Evolutionary conservation across 495 filamentous ascomycete species (phyloP).

Genomic region (Evansstolkia leycettana): DNA sequence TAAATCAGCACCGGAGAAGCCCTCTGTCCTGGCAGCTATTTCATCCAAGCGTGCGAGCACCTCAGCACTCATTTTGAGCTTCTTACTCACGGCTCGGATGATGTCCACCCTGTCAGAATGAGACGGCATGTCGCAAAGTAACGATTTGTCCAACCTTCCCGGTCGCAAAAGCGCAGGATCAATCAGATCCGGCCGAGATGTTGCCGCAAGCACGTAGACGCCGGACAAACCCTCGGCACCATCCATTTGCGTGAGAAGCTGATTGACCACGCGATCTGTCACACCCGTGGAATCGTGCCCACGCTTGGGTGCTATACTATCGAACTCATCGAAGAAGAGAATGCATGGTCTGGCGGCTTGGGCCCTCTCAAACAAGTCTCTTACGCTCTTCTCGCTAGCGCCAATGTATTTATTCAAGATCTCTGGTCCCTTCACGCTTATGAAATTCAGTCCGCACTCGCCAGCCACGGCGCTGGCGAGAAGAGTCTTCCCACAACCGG

Average conservation of each 20-base stretch:
- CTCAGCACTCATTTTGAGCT: slow-evolving; percentile 54
- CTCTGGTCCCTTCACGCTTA: slow-evolving; percentile 94
- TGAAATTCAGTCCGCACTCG: slow-evolving; percentile 95
- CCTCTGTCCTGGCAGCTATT: slow-evolving; percentile 66
- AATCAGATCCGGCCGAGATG: slow-evolving; percentile 81
- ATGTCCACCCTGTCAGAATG: slow-evolving; percentile 77
- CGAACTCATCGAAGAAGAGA: slow-evolving; percentile 97
- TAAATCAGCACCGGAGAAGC: slow-evolving; percentile 90
- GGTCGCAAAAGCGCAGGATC: slow-evolving; percentile 86
- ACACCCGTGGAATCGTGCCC: slow-evolving; percentile 95
- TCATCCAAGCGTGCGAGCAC: slow-evolving; percentile 43
- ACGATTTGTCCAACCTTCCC: slow-evolving; percentile 78
- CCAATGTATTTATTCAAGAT: slow-evolving; percentile 98
- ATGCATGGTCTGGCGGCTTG: slow-evolving; percentile 82
- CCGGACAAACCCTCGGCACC: slow-evolving; percentile 89
- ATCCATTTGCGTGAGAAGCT: slow-evolving; percentile 97
- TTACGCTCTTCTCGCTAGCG: slow-evolving; percentile 85
- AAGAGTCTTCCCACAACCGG: slow-evolving; percentile 92
- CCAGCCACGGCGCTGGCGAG: slow-evolving; percentile 88
- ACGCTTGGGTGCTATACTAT: slow-evolving; percentile 91
- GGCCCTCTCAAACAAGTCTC: slow-evolving; percentile 88
- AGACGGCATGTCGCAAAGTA: slow-evolving; percentile 79
- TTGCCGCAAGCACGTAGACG: slow-evolving; percentile 92
- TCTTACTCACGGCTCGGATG: slow-evolving; percentile 64
- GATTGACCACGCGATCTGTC: slow-evolving; percentile 96